Percentiles rank a stretch among this genome's conserved stretches.
These are phyloP conservation scores for Mycena maculata DNA, from an alignment of 768 basidiomycete genomes.

Conservation along the genomic window DNA sequence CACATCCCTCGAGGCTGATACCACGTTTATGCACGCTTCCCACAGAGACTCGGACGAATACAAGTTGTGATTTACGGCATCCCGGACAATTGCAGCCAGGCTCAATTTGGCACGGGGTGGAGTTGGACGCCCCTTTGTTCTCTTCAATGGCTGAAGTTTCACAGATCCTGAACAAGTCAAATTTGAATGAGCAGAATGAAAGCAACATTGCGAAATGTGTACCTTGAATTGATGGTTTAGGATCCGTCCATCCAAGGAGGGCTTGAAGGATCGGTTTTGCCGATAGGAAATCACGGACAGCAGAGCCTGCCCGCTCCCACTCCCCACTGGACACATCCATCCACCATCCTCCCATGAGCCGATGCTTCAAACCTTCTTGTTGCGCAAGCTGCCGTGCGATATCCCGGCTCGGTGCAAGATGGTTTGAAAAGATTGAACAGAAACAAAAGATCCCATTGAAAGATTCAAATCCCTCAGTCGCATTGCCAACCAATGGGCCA, in stretches of 20 bases:
- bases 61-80: neutral
- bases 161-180: neutral
- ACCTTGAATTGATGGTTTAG: neutral
- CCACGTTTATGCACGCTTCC: slow-evolving; percentile 3
- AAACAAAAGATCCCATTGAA: neutral
- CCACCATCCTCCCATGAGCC: slow-evolving; percentile 2
- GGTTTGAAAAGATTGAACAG: slow-evolving; percentile 1
- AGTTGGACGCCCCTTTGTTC: neutral
- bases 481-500: neutral
- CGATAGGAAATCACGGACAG: slow-evolving; percentile 7
- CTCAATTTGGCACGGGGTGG: neutral
- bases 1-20: neutral
- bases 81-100: neutral
- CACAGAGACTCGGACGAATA: neutral
- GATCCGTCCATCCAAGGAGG: slow-evolving; percentile 10
- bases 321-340: neutral
- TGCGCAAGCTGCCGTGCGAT: neutral
- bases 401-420: neutral
- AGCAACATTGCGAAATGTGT: too few species aligned
- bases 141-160: neutral
- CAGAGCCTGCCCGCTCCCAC: neutral
- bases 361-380: slow-evolving; percentile 7
- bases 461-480: neutral
- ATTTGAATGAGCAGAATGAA: neutral
- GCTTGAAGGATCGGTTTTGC: neutral